phyloP scores from a whole-genome alignment of 2,329 filamentous ascomycete species.

The Pseudogymnoascus pannorum region DNA sequence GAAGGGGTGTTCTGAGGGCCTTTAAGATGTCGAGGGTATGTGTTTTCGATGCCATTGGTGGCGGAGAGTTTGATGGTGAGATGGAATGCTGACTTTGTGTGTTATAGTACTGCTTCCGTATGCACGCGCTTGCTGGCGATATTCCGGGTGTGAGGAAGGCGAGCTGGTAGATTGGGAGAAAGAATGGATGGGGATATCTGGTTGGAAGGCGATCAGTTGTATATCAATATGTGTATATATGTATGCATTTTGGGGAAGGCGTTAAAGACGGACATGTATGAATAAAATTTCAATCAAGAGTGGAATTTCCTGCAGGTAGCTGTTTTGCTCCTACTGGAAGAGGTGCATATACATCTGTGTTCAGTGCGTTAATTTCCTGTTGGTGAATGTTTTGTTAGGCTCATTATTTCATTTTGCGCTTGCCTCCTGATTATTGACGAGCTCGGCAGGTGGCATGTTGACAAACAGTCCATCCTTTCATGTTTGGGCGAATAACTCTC shows the following conservation, averaged over 20 bases:
- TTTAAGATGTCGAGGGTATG: slow-evolving; percentile 88
- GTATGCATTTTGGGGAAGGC: slow-evolving; percentile 9
- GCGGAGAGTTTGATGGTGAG: background rate
- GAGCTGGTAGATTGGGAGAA: slow-evolving; percentile 65
- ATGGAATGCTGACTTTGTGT: slow-evolving; percentile 19
- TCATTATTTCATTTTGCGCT: background rate
- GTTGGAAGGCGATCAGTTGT: slow-evolving; percentile 3
- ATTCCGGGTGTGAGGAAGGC: slow-evolving; percentile 92
- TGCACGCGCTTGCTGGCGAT: slow-evolving; percentile 78
- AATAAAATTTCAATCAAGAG: slow-evolving; percentile 4
- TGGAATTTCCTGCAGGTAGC: background rate
- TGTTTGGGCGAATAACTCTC: background rate
- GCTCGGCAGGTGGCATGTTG: background rate
- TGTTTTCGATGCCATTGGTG: slow-evolving; percentile 19
- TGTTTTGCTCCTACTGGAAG: background rate
- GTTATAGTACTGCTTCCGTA: slow-evolving; percentile 78
- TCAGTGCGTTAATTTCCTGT: no score
- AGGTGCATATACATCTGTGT: background rate
- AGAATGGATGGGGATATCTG: background rate
- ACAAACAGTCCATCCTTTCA: background rate
- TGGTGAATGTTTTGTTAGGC: no score
- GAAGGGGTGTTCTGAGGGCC: slow-evolving; percentile 81
- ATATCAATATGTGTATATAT: slow-evolving; percentile 9
- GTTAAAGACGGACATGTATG: slow-evolving; percentile 9
- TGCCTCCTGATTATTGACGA: background rate